phyloP scores from a whole-genome alignment of 2,329 filamentous ascomycete species.

The Cadophora sp. region DNA sequence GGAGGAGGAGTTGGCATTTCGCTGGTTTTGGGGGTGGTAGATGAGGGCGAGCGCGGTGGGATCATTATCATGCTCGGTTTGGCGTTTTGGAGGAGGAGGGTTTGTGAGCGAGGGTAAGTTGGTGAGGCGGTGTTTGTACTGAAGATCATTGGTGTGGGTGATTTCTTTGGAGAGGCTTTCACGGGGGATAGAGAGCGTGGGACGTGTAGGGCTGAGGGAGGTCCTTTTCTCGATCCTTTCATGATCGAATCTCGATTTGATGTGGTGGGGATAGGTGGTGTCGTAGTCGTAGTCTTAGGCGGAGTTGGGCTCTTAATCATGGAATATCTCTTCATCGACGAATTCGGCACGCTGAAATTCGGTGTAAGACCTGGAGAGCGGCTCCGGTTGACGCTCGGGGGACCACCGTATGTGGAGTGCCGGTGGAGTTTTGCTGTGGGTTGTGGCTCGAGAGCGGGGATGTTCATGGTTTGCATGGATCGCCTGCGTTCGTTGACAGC shows the following conservation, averaged over 20 bases:
- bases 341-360: slow-evolving; percentile 44
- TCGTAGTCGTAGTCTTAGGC: slow-evolving; percentile 8
- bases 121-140: slow-evolving; percentile 18
- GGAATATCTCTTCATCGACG: slow-evolving; percentile 39
- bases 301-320: slow-evolving; percentile 25
- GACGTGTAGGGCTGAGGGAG: slow-evolving; percentile 30
- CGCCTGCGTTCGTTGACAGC: slow-evolving; percentile 42
- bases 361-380: slow-evolving; percentile 34
- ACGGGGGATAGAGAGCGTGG: slow-evolving; percentile 33
- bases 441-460: slow-evolving; percentile 32
- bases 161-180: slow-evolving; percentile 32
- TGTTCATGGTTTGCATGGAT: slow-evolving; percentile 42
- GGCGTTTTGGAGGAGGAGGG: slow-evolving; percentile 15
- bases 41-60: slow-evolving; percentile 24
- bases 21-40: background rate
- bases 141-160: slow-evolving; percentile 17
- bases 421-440: slow-evolving; percentile 31
- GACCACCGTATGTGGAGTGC: slow-evolving; percentile 37
- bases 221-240: slow-evolving; percentile 31
- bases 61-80: slow-evolving; percentile 26
- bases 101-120: background rate
- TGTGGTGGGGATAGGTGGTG: slow-evolving; percentile 22
- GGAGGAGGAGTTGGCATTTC: slow-evolving; percentile 11
- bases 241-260: slow-evolving; percentile 22
- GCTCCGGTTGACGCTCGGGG: slow-evolving; percentile 21